Percentiles rank a stretch among this genome's conserved stretches.
These are phyloP conservation scores for Camellia oleifera DNA, from an alignment of 179 eudicot species.

Conservation along the genomic window DNA sequence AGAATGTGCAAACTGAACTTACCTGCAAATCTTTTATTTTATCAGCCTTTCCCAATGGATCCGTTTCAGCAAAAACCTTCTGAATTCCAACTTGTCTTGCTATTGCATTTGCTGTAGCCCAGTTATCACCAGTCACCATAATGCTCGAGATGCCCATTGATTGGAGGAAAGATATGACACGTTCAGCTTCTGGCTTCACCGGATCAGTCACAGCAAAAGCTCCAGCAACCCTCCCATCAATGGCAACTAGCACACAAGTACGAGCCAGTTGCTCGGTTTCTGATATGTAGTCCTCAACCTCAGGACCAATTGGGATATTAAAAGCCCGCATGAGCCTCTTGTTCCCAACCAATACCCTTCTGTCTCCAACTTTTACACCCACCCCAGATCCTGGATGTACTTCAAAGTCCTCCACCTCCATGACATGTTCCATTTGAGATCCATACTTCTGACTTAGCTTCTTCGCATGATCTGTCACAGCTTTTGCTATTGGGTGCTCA, in stretches of 20 bases:
- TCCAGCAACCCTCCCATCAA: conserved; percentile 76
- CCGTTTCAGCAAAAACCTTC: conserved; percentile 84
- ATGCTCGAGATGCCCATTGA: conserved; percentile 79
- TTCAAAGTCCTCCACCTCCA: conserved; percentile 78
- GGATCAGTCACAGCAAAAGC: conserved; percentile 95
- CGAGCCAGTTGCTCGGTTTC: conserved; percentile 70
- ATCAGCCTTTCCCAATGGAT: conserved; percentile 82
- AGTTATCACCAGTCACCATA: conserved; percentile 97
- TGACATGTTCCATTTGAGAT: conserved; percentile 40
- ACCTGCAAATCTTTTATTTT: conserved; percentile 96
- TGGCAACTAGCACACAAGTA: conserved; percentile 79
- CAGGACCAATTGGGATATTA: conserved; percentile 50
- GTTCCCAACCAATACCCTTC: conserved; percentile 73
- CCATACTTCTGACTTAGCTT: conserved; percentile 43
- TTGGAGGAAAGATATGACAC: conserved; percentile 58
- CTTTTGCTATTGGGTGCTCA: conserved; percentile 92
- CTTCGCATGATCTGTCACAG: conserved; percentile 81
- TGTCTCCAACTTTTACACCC: conserved; percentile 73
- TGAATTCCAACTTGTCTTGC: conserved; percentile 78
- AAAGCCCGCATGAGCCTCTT: conserved; percentile 67
- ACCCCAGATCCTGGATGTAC: conserved; percentile 94
- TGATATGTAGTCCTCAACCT: conserved; percentile 59
- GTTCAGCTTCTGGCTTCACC: conserved; percentile 89
- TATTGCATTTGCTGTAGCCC: conserved; percentile 88
- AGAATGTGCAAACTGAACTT: conserved; percentile 6